Evolutionary conservation across 305 asterid species (phyloP).

Genomic region (Stenogyne calaminthoides): DNA sequence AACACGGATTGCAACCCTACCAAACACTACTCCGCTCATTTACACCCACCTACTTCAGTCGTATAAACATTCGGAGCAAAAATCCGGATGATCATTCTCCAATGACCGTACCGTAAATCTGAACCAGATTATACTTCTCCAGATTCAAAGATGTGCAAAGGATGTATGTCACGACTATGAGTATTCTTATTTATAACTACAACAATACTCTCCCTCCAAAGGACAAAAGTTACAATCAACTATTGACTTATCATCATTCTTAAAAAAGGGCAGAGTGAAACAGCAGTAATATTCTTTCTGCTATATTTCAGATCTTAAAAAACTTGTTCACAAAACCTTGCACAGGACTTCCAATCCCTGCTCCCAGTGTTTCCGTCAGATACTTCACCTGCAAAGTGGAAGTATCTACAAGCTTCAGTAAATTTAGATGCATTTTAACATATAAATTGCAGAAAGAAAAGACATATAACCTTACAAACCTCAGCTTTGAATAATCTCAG

Average conservation of each 20-base stretch:
- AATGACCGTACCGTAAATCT: background rate
- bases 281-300: conserved; percentile 8
- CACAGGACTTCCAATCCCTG: conserved; percentile 82
- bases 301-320: conserved; percentile 43
- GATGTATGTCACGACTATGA: background rate
- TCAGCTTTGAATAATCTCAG: background rate
- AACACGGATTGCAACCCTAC: background rate
- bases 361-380: conserved; percentile 83
- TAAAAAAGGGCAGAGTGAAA: background rate
- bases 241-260: background rate
- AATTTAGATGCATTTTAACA: background rate
- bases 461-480: background rate
- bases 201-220: conserved; percentile 6
- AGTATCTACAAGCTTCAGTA: conserved; percentile 24
- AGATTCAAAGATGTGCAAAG: background rate
- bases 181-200: conserved; percentile 13
- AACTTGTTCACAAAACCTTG: conserved; percentile 61
- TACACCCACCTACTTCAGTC: too few relatives aligned
- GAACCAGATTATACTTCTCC: background rate
- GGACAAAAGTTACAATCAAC: background rate
- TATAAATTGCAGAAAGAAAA: background rate
- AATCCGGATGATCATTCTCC: background rate
- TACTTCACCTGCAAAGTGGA: conserved; percentile 61
- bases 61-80: background rate
- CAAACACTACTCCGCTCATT: background rate